phyloP scores from a whole-genome alignment of 371 early-diverging fungal species.

The Mucor velutinosus region DNA sequence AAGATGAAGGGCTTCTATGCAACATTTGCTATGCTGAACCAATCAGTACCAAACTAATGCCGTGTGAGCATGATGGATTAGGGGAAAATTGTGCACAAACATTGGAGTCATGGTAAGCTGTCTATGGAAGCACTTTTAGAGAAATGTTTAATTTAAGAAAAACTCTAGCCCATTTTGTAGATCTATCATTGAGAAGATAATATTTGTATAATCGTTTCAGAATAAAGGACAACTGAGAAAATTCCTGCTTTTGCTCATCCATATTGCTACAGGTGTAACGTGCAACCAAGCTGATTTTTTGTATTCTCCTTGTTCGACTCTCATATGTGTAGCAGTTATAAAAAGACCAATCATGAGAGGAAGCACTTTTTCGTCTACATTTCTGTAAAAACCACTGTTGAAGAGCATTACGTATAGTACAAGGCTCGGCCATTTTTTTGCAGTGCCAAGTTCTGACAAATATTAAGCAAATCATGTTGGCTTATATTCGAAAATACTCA shows the following conservation, averaged over 20 bases:
- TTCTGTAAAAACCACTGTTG: neutral
- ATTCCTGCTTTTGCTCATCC: neutral
- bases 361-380: neutral
- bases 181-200: neutral
- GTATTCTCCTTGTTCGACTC: neutral
- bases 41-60: constrained; percentile 32
- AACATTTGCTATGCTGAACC: constrained; percentile 50
- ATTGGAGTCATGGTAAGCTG: constrained; percentile 38
- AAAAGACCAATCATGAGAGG: neutral
- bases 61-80: constrained; percentile 44
- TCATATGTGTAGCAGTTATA: neutral
- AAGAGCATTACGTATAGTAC: neutral
- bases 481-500: neutral
- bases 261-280: neutral
- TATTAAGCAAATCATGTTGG: neutral
- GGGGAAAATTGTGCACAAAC: constrained; percentile 37
- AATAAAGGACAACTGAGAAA: neutral
- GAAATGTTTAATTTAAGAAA: neutral
- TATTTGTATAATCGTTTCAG: neutral
- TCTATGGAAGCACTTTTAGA: neutral
- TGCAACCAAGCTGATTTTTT: neutral
- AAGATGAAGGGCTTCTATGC: constrained; percentile 34
- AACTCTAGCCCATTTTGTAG: constrained; percentile 21
- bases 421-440: neutral
- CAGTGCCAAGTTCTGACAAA: neutral